These are phyloP conservation scores for Globisporangium emineosum DNA, from an alignment of 352 stramenopile genomes.

Conservation along the genomic window DNA sequence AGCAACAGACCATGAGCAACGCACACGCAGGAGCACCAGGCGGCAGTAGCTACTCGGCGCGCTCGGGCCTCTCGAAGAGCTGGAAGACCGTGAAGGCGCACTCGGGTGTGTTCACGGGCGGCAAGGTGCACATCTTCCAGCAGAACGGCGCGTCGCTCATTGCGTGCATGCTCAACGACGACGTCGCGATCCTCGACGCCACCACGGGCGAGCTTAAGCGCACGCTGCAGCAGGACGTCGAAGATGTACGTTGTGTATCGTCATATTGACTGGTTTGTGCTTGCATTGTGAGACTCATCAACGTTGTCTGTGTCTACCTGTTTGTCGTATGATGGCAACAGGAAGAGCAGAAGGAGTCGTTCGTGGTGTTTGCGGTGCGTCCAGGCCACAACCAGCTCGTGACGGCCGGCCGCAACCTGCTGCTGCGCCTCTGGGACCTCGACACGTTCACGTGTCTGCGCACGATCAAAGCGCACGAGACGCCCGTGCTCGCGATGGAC, in stretches of 20 bases:
- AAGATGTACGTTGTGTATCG: conserved; percentile 50
- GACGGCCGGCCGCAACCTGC: conserved; percentile 78
- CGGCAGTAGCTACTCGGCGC: conserved; percentile 53
- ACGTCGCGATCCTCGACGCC: conserved; percentile 76
- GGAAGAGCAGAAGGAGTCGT: conserved; percentile 79
- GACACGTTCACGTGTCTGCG: conserved; percentile 74
- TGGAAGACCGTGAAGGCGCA: conserved; percentile 79
- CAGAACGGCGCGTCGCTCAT: conserved; percentile 33
- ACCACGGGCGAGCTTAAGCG: conserved; percentile 66
- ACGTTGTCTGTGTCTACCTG: neutral
- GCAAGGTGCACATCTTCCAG: conserved; percentile 70
- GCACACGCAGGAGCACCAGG: neutral
- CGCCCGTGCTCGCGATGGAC: conserved; percentile 81
- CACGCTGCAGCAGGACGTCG: conserved; percentile 71
- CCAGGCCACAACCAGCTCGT: conserved; percentile 79
- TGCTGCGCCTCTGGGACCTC: conserved; percentile 84
- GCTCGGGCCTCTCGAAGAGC: conserved; percentile 70
- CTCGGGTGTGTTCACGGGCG: conserved; percentile 78
- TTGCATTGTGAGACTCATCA: neutral
- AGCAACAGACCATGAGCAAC: conserved; percentile 16
- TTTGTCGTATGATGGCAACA: conserved; percentile 8
- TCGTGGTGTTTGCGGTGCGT: conserved; percentile 77
- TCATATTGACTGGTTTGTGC: neutral
- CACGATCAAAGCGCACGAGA: conserved; percentile 78
- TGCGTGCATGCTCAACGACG: conserved; percentile 81